Conservation (phyloP, 1,139 yeast genomes). For the Yamadazyma siamensis region DNA sequence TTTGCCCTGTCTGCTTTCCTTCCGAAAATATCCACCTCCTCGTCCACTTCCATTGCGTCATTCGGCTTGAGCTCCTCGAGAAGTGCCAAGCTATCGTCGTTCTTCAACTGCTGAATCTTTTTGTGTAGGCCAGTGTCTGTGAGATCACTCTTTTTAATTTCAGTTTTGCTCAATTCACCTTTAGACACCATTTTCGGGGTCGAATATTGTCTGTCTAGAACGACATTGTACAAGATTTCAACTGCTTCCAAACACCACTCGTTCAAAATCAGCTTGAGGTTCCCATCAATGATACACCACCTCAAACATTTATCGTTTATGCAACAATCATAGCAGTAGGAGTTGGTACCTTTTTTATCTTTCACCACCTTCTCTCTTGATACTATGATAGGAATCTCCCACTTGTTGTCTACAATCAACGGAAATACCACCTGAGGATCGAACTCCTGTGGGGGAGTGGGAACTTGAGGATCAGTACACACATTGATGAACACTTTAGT, state of each 20-base stretch:
- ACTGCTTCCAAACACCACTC: slow-evolving; percentile 71
- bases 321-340: slow-evolving; percentile 75
- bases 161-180: slow-evolving; percentile 46
- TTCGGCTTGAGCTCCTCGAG: slow-evolving; percentile 32
- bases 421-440: slow-evolving; percentile 59
- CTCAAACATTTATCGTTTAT: slow-evolving; percentile 58
- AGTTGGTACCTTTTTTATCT: slow-evolving; percentile 68
- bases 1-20: slow-evolving; percentile 4
- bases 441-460: slow-evolving; percentile 47
- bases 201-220: slow-evolving; percentile 38
- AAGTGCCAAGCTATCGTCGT: slow-evolving; percentile 40
- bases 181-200: slow-evolving; percentile 64
- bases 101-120: slow-evolving; percentile 28
- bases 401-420: slow-evolving; percentile 63
- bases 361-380: slow-evolving; percentile 50
- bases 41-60: slow-evolving; percentile 9
- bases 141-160: slow-evolving; percentile 29
- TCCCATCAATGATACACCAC: slow-evolving; percentile 57
- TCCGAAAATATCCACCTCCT: slow-evolving; percentile 6
- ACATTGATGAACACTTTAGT: slow-evolving; percentile 77
- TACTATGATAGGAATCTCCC: slow-evolving; percentile 83
- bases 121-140: slow-evolving; percentile 29
- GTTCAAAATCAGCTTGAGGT: slow-evolving; percentile 45
- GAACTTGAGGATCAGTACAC: slow-evolving; percentile 64
- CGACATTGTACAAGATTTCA: slow-evolving; percentile 46